phyloP scores from a whole-genome alignment of 176 grass and related monocot species.

The Poa annua region DNA sequence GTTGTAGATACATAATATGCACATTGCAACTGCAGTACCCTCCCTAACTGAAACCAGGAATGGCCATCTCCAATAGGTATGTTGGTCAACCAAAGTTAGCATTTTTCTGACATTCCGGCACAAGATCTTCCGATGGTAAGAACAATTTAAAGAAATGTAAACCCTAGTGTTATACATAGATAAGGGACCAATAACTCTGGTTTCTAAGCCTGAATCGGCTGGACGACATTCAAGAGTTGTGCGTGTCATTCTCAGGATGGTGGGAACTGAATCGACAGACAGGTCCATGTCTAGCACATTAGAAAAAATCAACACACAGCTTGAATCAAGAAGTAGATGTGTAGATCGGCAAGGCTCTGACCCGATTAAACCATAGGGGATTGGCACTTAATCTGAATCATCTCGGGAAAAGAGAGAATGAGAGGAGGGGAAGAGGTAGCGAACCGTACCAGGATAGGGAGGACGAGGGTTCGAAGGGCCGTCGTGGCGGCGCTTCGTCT shows the following conservation, averaged over 20 bases:
- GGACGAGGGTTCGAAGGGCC: slow-evolving; percentile 3
- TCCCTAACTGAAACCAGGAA: not conserved
- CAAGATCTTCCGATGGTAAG: not conserved
- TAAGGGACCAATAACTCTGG: not conserved
- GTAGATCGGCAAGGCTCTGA: slow-evolving; percentile 2
- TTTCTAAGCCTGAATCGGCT: slow-evolving; percentile 3
- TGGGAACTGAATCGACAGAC: not conserved
- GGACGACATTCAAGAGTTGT: not conserved
- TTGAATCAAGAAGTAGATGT: not conserved
- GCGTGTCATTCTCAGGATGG: not conserved
- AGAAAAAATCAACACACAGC: not conserved
- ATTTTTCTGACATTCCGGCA: not conserved
- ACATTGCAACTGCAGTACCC: not conserved
- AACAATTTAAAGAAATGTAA: not conserved
- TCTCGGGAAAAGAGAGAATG: not conserved
- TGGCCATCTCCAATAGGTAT: not conserved
- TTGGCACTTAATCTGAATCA: not conserved
- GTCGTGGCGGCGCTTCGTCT: not conserved
- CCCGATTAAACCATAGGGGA: not conserved
- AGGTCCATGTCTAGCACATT: not conserved
- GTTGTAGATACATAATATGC: slow-evolving; percentile 5
- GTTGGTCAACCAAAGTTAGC: slow-evolving; percentile 10
- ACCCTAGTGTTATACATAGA: not conserved
- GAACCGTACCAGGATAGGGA: slow-evolving; percentile 29
- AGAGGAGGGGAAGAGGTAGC: not conserved